Evolutionary conservation across 177 flowering plant species (phyloP), one percentile per base, ranked within the genome.

Genomic region (Telopea speciosissima): DNA sequence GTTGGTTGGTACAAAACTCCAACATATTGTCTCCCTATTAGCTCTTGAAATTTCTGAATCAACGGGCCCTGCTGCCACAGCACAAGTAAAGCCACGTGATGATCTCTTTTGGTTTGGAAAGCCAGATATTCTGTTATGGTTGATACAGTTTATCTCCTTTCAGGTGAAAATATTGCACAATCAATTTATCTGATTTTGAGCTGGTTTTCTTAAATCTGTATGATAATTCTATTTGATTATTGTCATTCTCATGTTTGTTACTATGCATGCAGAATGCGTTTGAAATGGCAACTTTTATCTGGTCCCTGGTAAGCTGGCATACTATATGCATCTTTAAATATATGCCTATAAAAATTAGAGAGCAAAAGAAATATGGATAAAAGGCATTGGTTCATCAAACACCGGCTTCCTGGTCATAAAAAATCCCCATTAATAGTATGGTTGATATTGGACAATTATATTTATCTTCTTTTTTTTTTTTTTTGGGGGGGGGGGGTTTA

Each of bases 1-100:
- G 91, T 24, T 95, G 83, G 93, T 95, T 62, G 99, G 99, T 11
- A 92, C 99, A 75, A 95, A 92, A 73, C 97, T 95, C 67, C 89
- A 91, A 73, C 99, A 95, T 77, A 91, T 95, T 23, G 99, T 95
- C 65, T 90, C 97, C 65, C 66, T 83, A 21, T 84, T 92, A 79
- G 99, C 99, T 24, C 93, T 95, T 68, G 97, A 90, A 81, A 81
- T 91, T 71, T 72, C 72, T 74, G 90, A 90, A 75, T 83, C 90
- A 67, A 78, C 78, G 8, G 91, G 89, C 25, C 86, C 91, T 62
- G 58, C 78, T 25, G 62, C 26, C 58, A 83, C 81, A 62, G 72
- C 71, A 69, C 96, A 89, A 83, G 85, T 95, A 58, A 92, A 91
- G 82, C 99, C 99, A 40, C 86, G 97, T 5, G 99, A 95, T 79